Evolutionary conservation across 148 eudicot species (phyloP), one percentile per base, ranked within the genome.

Genomic region (Mesembryanthemum crystallinum): DNA sequence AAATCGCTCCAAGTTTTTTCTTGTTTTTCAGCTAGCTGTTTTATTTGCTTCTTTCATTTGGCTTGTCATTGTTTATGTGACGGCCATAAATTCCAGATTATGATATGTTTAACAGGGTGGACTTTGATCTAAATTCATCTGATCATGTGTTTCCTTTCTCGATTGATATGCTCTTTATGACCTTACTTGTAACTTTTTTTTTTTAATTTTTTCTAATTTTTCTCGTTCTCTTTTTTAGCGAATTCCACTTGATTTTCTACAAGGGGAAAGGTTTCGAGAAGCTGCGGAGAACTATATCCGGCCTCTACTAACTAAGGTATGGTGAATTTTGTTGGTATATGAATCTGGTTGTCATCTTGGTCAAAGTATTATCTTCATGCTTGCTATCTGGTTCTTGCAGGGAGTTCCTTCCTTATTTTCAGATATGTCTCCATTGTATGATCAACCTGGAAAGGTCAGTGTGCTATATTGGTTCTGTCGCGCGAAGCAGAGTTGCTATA

Each of bases 321-420:
- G n/a, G 14, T 17, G 62, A 17, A 5, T 77, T 76, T 17, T 60
- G 37, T 73, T 68, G 14, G 60, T 80, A 11, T 54, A 47, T 72
- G 21, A 23, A 45, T 69, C 75, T 74, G 66, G 66, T 66, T 15
- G 2, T 18, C 49, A 29, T n/a, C 35, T 69, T 78, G 13, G 67
- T 70, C 68, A 23, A 28, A 60, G 28, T 27, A 51, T 35, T n/a
- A 14, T 59, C 5, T 77, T 71, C 51, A 42, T 71, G 69, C 66
- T 80, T 68, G 72, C 39, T 10, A n/a, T 81, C 63, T 77, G 77
- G 45, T 82, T 58, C 67, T 64, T 83, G 67, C 83, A 96, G 99
- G 99, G 99, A 52, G 92, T 96, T 76, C 99, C 99, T 51, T 96
- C 99, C 55, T 83, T 96, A 60, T 96, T 96, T 78, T 92, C 99